These are phyloP conservation scores for Boletus bicolor DNA, from an alignment of 768 basidiomycete genomes.

Conservation along the genomic window DNA sequence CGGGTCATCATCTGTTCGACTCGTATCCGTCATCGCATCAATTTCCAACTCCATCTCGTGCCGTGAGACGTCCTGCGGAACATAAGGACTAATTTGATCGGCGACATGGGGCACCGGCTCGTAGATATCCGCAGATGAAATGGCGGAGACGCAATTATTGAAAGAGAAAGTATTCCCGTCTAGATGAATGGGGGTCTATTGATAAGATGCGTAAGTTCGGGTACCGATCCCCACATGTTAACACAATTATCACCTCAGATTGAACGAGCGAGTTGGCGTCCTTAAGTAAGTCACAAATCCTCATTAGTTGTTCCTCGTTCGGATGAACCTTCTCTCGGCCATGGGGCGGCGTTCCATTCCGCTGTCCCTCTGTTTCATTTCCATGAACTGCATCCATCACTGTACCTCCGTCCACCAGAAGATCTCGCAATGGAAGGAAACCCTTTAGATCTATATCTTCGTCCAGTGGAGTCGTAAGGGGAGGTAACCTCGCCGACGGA, in stretches of 20 bases:
- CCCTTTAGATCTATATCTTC: constrained; percentile 90
- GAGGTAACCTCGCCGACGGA: constrained; percentile 59
- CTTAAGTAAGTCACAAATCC: constrained; percentile 78
- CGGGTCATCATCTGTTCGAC: constrained; percentile 72
- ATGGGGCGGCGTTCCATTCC: constrained; percentile 27
- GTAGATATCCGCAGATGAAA: constrained; percentile 6
- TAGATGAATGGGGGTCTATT: constrained; percentile 25
- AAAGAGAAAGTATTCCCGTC: constrained; percentile 23
- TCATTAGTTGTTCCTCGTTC: constrained; percentile 94
- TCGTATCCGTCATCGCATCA: constrained; percentile 63
- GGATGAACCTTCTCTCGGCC: constrained; percentile 63
- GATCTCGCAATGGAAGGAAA: constrained; percentile 74
- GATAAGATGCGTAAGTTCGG: constrained; percentile 15
- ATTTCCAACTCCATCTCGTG: constrained; percentile 42
- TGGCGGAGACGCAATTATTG: constrained; percentile 1
- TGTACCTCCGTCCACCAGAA: constrained; percentile 39
- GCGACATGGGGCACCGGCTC: neutral
- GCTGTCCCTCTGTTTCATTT: constrained; percentile 23
- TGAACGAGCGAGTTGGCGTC: constrained; percentile 64
- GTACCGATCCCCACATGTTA: constrained; percentile 1
- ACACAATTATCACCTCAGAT: constrained; percentile 46
- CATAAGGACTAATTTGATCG: constrained; percentile 19
- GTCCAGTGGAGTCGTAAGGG: constrained; percentile 62
- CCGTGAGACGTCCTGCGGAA: neutral
- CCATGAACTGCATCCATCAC: constrained; percentile 11